Conservation (phyloP, 2,329 filamentous ascomycete species). For the Botryosphaeria agaves region DNA sequence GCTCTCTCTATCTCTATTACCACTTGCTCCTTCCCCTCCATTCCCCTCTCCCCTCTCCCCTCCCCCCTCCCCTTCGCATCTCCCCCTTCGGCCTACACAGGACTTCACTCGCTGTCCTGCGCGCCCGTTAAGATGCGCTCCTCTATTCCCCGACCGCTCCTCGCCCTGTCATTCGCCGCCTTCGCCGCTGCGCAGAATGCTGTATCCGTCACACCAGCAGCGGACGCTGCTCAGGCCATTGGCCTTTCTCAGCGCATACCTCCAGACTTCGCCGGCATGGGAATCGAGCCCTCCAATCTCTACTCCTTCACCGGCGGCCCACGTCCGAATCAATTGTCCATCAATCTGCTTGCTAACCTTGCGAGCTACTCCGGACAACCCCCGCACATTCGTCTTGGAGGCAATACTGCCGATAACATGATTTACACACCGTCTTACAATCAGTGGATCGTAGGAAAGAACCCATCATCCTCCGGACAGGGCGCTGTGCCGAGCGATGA, state of each 20-base stretch:
- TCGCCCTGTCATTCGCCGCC: neutral
- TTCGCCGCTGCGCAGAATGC: slow-evolving; percentile 4
- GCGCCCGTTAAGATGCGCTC: neutral
- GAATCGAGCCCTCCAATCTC: slow-evolving; percentile 35
- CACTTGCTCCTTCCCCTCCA: neutral
- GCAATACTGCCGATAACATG: slow-evolving; percentile 35
- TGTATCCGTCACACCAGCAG: slow-evolving; percentile 14
- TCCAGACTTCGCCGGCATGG: slow-evolving; percentile 31
- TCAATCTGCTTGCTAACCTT: slow-evolving; percentile 32
- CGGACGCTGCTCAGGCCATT: slow-evolving; percentile 10
- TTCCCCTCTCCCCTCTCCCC: neutral
- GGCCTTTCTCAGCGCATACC: slow-evolving; percentile 18
- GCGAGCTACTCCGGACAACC: slow-evolving; percentile 30
- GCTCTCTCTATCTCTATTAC: neutral
- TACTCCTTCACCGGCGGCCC: slow-evolving; percentile 31
- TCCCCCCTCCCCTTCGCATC: neutral
- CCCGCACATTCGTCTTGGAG: slow-evolving; percentile 31
- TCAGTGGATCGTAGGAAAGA: slow-evolving; percentile 19
- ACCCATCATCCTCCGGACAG: slow-evolving; percentile 20
- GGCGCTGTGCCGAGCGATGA: slow-evolving; percentile 24
- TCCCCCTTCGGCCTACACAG: neutral
- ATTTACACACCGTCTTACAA: slow-evolving; percentile 21
- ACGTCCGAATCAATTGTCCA: slow-evolving; percentile 23
- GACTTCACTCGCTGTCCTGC: neutral
- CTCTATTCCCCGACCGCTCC: neutral